Percentiles rank a stretch among this genome's conserved stretches.
phyloP scores from a whole-genome alignment of 106 monocot species.

The Vanilla planifolia region DNA sequence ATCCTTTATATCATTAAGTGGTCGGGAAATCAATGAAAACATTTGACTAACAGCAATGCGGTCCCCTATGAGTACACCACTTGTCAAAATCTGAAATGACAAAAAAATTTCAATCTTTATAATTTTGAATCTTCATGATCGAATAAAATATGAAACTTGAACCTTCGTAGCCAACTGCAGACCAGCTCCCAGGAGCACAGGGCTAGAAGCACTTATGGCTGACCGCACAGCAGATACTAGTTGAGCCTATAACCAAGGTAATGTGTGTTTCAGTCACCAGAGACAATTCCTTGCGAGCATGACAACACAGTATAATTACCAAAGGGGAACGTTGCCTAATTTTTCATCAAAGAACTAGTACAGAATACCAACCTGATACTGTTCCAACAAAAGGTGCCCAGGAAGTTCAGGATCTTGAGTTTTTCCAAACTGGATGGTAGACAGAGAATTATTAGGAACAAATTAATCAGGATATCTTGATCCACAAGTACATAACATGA shows the following conservation, averaged over 20 bases:
- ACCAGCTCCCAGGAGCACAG: slow-evolving; percentile 92
- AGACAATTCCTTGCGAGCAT: neutral
- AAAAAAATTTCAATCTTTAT: neutral
- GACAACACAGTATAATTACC: neutral
- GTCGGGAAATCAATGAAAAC: slow-evolving; percentile 77
- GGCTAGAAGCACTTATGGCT: slow-evolving; percentile 63
- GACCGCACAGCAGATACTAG: slow-evolving; percentile 94
- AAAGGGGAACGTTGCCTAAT: neutral
- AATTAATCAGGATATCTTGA: neutral
- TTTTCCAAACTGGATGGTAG: slow-evolving; percentile 60
- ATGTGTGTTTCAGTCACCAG: neutral
- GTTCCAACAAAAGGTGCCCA: slow-evolving; percentile 86
- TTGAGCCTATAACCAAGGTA: slow-evolving; percentile 60
- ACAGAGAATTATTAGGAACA: slow-evolving; percentile 1
- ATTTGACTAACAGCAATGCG: slow-evolving; percentile 74
- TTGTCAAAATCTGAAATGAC: slow-evolving; percentile 68
- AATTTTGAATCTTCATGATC: neutral
- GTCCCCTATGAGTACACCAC: slow-evolving; percentile 79
- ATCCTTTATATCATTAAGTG: slow-evolving; percentile 80
- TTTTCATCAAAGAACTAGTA: neutral
- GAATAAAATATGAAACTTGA: slow-evolving; percentile 3
- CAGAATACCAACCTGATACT: slow-evolving; percentile 64
- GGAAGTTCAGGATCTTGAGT: slow-evolving; percentile 86
- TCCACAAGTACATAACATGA: neutral
- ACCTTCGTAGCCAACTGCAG: slow-evolving; percentile 86